Evolutionary conservation across 805 yeast genomes (phyloP), one percentile per base, ranked within the genome.

Genomic region (Nakazawaea ambrosiae): DNA sequence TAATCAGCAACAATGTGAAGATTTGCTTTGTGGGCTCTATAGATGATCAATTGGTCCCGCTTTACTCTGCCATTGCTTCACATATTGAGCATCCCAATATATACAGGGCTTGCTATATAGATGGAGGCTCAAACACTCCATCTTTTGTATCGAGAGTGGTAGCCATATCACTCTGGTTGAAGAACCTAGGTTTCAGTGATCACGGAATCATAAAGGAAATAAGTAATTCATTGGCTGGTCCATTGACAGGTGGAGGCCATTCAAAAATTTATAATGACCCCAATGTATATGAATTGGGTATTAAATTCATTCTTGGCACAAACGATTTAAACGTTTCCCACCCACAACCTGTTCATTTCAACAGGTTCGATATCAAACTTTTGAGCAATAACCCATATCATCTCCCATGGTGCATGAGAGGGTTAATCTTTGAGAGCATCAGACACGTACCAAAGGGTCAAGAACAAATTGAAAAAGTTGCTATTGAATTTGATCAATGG

Each of bases 191-290:
- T 0, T 70, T 65, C 35, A 75, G 81, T 34, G 98, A 90, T 53
- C 90, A 86, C 53, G 92, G 88, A 17, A 82, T 92, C 11, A 66
- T 90, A 16, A 80, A 80, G 44, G 97, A 92, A 53, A 70, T 90
- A 30, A 85, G 96, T 39, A 71, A 68, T 29, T 70, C 85, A 0
- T 58, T 83, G 44, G 92, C 94, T 0, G 98, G 98, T 0, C 83
- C 96, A 1, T 63, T 92, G 37, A 90, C 96, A 0, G 96, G 97
- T 3, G 89, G 92, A 6, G 98, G 98, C 0, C 98, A 90, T 55
- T 88, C 97, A 0, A 81, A 73, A 45, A 78, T 92, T 20, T 90
- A 90, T 57, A 82, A 84, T 49, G 95, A 86, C 46, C 75, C 79
- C 4, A 73, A 78, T 39, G 97, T 92, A 1, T 90, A 90, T 54